A percentile compares a stretch with the other conserved stretches of the same genome.
Evolutionary conservation across 305 asterid species (phyloP).

Genomic region (Fraxinus floribunda): DNA sequence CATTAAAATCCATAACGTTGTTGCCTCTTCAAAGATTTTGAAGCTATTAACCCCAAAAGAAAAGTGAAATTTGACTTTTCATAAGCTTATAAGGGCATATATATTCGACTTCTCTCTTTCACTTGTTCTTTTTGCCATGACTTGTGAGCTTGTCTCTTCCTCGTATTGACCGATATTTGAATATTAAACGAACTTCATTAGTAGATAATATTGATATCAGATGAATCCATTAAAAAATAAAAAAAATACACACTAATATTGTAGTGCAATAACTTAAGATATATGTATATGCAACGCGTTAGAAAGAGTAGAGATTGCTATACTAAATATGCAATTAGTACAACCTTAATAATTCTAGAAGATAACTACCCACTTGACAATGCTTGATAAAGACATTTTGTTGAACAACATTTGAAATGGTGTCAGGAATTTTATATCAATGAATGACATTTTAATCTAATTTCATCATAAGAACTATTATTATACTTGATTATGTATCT

Average conservation of each 20-base stretch:
- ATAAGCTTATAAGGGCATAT: conserved; percentile 24
- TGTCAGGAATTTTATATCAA: background rate
- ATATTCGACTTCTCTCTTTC: background rate
- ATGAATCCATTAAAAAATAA: background rate
- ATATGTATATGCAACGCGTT: background rate
- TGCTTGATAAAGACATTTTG: background rate
- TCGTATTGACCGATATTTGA: background rate
- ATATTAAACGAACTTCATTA: background rate
- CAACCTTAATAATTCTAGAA: background rate
- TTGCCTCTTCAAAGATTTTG: conserved; percentile 31
- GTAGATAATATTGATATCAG: background rate
- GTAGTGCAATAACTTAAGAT: no score
- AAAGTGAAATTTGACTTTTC: conserved; percentile 32
- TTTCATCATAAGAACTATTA: no score
- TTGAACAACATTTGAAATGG: background rate
- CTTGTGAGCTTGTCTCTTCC: background rate
- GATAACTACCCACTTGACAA: no score
- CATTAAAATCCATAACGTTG: background rate
- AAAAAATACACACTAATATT: no score
- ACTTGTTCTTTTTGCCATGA: background rate
- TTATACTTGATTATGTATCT: background rate
- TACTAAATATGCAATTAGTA: background rate
- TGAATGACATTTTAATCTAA: no score
- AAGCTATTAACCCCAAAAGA: background rate
- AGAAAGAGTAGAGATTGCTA: no score